Percentiles rank a stretch among this genome's conserved stretches.
phyloP scores from a whole-genome alignment of 768 basidiomycete species.

The Tephrocybe sp. region DNA sequence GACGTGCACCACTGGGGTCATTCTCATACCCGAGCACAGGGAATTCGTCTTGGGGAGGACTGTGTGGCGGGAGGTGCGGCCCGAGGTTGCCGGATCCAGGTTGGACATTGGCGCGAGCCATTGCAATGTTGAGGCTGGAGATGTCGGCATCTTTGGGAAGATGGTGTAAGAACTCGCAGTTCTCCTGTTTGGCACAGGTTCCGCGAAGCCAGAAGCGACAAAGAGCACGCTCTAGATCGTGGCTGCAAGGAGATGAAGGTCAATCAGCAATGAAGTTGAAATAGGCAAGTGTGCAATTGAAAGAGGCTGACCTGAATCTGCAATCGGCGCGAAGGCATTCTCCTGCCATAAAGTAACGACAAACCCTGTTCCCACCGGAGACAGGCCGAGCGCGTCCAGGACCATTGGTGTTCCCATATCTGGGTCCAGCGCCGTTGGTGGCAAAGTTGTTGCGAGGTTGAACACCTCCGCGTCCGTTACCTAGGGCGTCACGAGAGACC shows the following conservation, averaged over 20 bases:
- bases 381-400: constrained; percentile 37
- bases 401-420: constrained; percentile 41
- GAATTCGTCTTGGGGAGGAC: constrained; percentile 63
- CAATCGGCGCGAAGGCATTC: constrained; percentile 96
- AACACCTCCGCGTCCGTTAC: constrained; percentile 41
- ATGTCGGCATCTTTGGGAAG: constrained; percentile 86
- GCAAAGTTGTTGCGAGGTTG: constrained; percentile 29
- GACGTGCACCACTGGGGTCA: constrained; percentile 29
- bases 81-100: constrained; percentile 43
- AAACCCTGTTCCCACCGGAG: constrained; percentile 74
- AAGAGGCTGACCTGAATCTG: constrained; percentile 79
- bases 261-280: constrained; percentile 8
- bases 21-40: constrained; percentile 58
- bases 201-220: constrained; percentile 98
- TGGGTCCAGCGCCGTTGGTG: constrained; percentile 32
- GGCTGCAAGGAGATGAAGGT: constrained; percentile 49
- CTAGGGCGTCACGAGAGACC: constrained; percentile 52
- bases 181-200: constrained; percentile 94
- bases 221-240: constrained; percentile 90
- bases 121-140: constrained; percentile 59
- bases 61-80: constrained; percentile 27
- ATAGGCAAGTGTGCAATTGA: not conserved
- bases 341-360: constrained; percentile 94
- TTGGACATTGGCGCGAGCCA: constrained; percentile 64
- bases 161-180: constrained; percentile 95